A percentile compares a stretch with the other conserved stretches of the same genome.
Evolutionary conservation across 2,329 filamentous ascomycete species (phyloP).

Genomic region (Pleochaeta shiraiana): DNA sequence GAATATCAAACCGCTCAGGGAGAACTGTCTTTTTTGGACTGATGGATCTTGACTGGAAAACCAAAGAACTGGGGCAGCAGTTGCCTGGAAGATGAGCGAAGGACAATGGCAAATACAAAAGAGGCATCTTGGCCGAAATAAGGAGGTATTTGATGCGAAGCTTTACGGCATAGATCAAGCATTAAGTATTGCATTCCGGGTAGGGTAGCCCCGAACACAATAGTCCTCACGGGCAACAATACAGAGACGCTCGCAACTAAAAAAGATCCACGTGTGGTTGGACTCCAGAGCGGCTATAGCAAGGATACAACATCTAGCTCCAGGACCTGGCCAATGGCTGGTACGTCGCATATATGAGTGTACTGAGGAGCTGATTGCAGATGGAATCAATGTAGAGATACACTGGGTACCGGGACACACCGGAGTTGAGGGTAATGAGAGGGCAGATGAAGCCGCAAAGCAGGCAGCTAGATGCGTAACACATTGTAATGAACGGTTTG

Average conservation of each 20-base stretch:
- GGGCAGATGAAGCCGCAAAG: background rate
- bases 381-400: background rate
- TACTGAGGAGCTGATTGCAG: background rate
- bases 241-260: background rate
- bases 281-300: background rate
- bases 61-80: background rate
- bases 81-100: background rate
- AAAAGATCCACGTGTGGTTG: background rate
- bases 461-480: background rate
- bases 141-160: conserved; percentile 2
- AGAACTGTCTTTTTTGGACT: conserved; percentile 2
- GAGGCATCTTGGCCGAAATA: background rate
- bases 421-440: background rate
- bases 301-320: background rate
- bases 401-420: background rate
- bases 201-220: background rate
- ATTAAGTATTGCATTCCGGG: background rate
- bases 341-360: background rate
- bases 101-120: background rate
- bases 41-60: conserved; percentile 1
- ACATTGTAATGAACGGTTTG: too few species aligned
- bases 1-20: background rate
- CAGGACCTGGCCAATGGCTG: background rate
- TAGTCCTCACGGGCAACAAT: background rate
- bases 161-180: background rate